Evolutionary conservation across 2,329 filamentous ascomycete genomes (phyloP).

Genomic region (Keithomyces neogunnii): DNA sequence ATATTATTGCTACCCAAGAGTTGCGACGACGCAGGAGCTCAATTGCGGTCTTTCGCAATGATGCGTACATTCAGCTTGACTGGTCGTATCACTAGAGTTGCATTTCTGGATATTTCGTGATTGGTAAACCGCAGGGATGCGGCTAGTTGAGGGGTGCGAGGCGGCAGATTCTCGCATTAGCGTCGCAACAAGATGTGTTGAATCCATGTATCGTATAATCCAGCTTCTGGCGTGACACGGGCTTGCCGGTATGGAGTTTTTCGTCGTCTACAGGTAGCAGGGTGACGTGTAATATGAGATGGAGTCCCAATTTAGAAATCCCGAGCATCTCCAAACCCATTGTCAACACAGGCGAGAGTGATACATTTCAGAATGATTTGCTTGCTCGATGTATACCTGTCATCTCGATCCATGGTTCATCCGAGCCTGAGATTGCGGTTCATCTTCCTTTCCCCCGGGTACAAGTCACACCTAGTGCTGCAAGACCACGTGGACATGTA

Average conservation of each 20-base stretch:
- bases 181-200: neutral
- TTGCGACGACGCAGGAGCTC: neutral
- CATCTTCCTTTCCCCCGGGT: neutral
- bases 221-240: neutral
- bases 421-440: neutral
- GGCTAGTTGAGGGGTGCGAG: neutral
- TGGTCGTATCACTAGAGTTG: neutral
- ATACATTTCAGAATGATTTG: too few relatives aligned
- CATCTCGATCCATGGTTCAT: neutral
- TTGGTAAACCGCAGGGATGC: neutral
- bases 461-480: neutral
- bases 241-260: neutral
- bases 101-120: neutral
- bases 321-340: too few relatives aligned
- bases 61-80: neutral
- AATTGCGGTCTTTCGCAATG: neutral
- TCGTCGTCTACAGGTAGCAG: neutral
- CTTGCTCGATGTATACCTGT: too few relatives aligned
- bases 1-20: neutral
- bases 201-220: constrained; percentile 3
- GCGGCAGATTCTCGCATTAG: neutral
- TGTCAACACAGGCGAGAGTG: too few relatives aligned
- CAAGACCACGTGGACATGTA: constrained; percentile 1
- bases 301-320: too few relatives aligned
- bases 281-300: too few relatives aligned